phyloP scores from a whole-genome alignment of 2,329 filamentous ascomycete species.

The Nemania sp. region DNA sequence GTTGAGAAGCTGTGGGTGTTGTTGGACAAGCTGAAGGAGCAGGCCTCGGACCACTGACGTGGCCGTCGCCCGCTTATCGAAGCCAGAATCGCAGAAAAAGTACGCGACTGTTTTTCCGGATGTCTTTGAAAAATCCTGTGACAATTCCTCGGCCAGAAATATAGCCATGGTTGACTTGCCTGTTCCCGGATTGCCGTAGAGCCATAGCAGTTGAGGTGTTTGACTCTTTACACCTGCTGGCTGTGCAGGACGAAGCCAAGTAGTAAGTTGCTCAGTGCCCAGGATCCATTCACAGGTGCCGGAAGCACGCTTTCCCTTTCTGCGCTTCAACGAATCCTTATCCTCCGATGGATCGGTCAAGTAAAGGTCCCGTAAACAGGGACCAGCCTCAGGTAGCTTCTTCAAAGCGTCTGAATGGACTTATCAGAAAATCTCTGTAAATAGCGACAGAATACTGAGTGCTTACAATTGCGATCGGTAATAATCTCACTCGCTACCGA shows the following conservation, averaged over 20 bases:
- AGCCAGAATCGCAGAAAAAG: not conserved
- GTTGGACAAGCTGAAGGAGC: not conserved
- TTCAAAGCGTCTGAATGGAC: not conserved
- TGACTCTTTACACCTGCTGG: not conserved
- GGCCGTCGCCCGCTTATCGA: not conserved
- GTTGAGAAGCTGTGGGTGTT: not conserved
- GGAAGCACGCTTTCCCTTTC: not conserved
- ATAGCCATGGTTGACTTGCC: not conserved
- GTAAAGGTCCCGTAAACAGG: not conserved
- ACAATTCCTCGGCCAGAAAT: not conserved
- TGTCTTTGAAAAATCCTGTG: not conserved
- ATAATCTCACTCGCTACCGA: not conserved
- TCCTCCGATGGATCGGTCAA: not conserved
- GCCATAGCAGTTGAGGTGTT: not conserved
- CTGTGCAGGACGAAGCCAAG: not conserved
- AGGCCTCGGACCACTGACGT: not conserved
- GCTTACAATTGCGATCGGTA: not conserved
- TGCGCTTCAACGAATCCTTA: not conserved
- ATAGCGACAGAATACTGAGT: not conserved
- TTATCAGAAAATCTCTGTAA: not conserved
- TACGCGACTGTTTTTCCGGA: not conserved
- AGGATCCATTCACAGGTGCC: not conserved
- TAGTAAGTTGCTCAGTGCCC: not conserved
- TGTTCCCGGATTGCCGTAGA: not conserved
- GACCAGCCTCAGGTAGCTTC: not conserved